phyloP scores from a whole-genome alignment of 2,329 filamentous ascomycete species.

The Fusarium coicis region DNA sequence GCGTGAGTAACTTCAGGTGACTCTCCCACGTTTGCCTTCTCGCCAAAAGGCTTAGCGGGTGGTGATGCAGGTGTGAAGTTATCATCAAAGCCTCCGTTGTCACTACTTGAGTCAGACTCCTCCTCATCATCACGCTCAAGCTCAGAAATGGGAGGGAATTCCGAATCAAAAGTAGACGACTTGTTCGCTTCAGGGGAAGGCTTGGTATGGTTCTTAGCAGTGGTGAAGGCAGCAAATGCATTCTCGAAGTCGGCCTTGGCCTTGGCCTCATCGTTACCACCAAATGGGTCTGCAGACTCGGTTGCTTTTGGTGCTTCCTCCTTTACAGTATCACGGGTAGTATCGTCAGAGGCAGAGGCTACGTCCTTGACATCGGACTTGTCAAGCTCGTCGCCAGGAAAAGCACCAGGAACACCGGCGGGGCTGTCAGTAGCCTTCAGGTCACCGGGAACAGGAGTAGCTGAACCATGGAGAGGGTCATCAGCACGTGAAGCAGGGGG shows the following conservation, averaged over 20 bases:
- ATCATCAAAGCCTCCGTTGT: conserved; percentile 89
- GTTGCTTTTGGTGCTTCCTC: conserved; percentile 38
- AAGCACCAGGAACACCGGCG: conserved; percentile 45
- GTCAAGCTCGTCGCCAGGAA: conserved; percentile 51
- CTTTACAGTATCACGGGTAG: conserved; percentile 25
- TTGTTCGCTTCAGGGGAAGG: conserved; percentile 55
- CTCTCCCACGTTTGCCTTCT: conserved; percentile 33
- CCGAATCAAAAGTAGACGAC: conserved; percentile 70
- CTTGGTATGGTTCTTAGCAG: conserved; percentile 61
- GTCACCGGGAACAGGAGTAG: conserved; percentile 43
- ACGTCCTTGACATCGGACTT: conserved; percentile 48
- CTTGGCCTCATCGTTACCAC: conserved; percentile 64
- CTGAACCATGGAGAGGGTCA: conserved; percentile 55
- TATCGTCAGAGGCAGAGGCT: conserved; percentile 47
- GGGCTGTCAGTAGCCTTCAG: conserved; percentile 30
- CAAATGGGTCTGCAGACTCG: conserved; percentile 61
- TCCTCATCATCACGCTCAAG: conserved; percentile 79
- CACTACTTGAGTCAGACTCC: conserved; percentile 78
- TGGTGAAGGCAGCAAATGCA: conserved; percentile 81
- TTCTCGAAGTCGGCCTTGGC: conserved; percentile 86
- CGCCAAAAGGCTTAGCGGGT: conserved; percentile 46
- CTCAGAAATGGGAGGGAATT: conserved; percentile 95
- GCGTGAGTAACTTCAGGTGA: conserved; percentile 12
- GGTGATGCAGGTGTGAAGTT: conserved; percentile 80
- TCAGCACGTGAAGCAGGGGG: conserved; percentile 70